phyloP scores from a whole-genome alignment of 306 rosid genomes.

The Carpinus fangiana region DNA sequence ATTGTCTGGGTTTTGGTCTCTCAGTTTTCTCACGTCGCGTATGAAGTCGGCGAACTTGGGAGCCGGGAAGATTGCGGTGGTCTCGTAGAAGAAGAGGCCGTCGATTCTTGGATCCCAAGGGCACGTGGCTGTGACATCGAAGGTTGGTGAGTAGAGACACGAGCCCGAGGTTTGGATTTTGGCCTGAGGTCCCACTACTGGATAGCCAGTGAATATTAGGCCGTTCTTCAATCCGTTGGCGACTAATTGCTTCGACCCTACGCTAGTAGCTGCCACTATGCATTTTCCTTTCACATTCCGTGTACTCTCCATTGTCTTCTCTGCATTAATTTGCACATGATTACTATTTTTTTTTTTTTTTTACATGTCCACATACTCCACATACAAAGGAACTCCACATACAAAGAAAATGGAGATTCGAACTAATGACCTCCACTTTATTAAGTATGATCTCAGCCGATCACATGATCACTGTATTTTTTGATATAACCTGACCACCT shows the following conservation, averaged over 20 bases:
- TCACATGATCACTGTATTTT: no score
- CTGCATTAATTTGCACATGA: slow-evolving; percentile 34
- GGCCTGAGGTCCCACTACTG: slow-evolving; percentile 65
- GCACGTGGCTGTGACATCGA: slow-evolving; percentile 42
- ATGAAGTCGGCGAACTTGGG: slow-evolving; percentile 45
- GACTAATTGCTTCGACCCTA: slow-evolving; percentile 49
- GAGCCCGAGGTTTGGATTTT: slow-evolving; percentile 83
- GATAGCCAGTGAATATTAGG: slow-evolving; percentile 61
- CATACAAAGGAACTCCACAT: no score
- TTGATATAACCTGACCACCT: no score
- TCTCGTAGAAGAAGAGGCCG: slow-evolving; percentile 69
- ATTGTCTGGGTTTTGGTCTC: slow-evolving; percentile 49
- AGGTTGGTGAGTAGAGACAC: slow-evolving; percentile 49
- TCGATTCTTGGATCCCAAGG: slow-evolving; percentile 84
- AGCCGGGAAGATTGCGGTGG: slow-evolving; percentile 62
- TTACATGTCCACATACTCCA: no score
- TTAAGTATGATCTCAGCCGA: no score
- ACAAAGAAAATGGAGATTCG: no score
- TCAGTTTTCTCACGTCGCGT: slow-evolving; percentile 48
- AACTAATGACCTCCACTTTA: no score
- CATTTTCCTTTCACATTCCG: slow-evolving; percentile 53
- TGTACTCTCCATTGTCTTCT: slow-evolving; percentile 40
- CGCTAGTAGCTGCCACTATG: slow-evolving; percentile 40
- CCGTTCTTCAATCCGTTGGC: slow-evolving; percentile 69
- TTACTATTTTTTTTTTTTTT: no score